A percentile compares a stretch with the other conserved stretches of the same genome.
These are phyloP conservation scores for Croton setiger DNA, from an alignment of 441 rosid genomes.

Conservation along the genomic window DNA sequence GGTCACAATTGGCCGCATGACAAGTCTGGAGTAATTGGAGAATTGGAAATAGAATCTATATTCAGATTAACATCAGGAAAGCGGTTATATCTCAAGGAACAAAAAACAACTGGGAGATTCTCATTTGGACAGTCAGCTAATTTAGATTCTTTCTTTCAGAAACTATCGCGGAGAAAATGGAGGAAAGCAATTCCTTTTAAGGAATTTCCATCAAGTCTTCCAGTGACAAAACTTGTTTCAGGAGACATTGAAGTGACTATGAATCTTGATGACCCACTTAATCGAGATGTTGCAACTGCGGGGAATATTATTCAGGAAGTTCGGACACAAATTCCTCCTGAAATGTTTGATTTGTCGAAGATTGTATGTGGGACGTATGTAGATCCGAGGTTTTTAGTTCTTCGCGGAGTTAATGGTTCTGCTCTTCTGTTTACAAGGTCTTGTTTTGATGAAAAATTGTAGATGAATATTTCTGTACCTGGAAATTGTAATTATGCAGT, in stretches of 20 bases:
- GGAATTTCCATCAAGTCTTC: conserved; percentile 86
- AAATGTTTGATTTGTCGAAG: conserved; percentile 78
- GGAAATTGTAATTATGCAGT: conserved; percentile 1
- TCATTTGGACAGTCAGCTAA: conserved; percentile 43
- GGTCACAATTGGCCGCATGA: conserved; percentile 75
- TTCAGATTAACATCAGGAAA: conserved; percentile 60
- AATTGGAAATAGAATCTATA: conserved; percentile 54
- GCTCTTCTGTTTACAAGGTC: conserved; percentile 68
- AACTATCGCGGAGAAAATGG: conserved; percentile 61
- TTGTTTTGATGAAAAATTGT: conserved; percentile 11
- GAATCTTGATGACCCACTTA: conserved; percentile 38
- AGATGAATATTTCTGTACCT: background rate
- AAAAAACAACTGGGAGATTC: conserved; percentile 45
- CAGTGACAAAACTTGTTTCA: conserved; percentile 65
- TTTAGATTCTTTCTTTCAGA: conserved; percentile 46
- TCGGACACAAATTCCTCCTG: conserved; percentile 71
- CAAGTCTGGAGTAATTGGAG: conserved; percentile 59
- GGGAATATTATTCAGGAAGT: conserved; percentile 57
- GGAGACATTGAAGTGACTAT: conserved; percentile 57
- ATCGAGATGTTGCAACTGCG: conserved; percentile 41
- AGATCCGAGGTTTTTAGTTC: conserved; percentile 70
- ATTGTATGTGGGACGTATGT: conserved; percentile 79
- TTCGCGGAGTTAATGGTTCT: conserved; percentile 79
- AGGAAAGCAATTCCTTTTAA: conserved; percentile 67
- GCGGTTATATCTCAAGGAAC: conserved; percentile 70